These are phyloP conservation scores for Lanmaoa rubissima DNA, from an alignment of 768 basidiomycete genomes.

Conservation along the genomic window DNA sequence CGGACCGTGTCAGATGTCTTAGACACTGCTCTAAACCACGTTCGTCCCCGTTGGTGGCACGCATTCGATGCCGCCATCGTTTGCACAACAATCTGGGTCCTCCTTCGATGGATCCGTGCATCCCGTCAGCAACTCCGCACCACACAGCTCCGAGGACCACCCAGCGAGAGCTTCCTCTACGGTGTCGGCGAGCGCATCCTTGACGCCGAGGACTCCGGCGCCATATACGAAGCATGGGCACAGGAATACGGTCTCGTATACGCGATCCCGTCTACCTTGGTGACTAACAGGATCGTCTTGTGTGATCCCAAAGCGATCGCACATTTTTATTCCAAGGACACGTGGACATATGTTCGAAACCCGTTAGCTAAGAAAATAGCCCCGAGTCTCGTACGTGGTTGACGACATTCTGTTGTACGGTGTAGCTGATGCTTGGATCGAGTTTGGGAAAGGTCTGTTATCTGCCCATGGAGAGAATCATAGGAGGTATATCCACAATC, in stretches of 20 bases:
- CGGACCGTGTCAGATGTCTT: not conserved
- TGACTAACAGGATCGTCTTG: conserved; percentile 11
- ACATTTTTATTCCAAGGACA: conserved; percentile 13
- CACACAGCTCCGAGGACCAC: conserved; percentile 19
- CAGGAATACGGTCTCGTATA: conserved; percentile 19
- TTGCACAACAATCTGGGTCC: not conserved
- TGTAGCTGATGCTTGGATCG: not conserved
- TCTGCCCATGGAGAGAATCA: conserved; percentile 44
- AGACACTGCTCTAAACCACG: not conserved
- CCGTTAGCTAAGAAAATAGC: conserved; percentile 32
- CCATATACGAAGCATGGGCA: conserved; percentile 23
- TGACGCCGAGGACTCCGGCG: not conserved
- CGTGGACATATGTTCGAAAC: conserved; percentile 40
- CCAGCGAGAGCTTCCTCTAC: conserved; percentile 15
- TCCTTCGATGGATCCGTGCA: conserved; percentile 16
- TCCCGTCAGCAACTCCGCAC: conserved; percentile 27
- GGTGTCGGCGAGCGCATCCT: conserved; percentile 11
- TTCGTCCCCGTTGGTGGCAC: not conserved
- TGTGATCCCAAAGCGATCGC: conserved; percentile 41
- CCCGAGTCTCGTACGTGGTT: conserved; percentile 15
- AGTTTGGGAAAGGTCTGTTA: conserved; percentile 32
- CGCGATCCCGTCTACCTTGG: conserved; percentile 14
- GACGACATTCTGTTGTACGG: not conserved
- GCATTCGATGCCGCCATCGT: not conserved
- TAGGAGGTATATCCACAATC: conserved; percentile 31